Percentiles rank a stretch among this genome's conserved stretches.
phyloP scores from a whole-genome alignment of 1,284 basidiomycete species.

The Lentinus polychrous region DNA sequence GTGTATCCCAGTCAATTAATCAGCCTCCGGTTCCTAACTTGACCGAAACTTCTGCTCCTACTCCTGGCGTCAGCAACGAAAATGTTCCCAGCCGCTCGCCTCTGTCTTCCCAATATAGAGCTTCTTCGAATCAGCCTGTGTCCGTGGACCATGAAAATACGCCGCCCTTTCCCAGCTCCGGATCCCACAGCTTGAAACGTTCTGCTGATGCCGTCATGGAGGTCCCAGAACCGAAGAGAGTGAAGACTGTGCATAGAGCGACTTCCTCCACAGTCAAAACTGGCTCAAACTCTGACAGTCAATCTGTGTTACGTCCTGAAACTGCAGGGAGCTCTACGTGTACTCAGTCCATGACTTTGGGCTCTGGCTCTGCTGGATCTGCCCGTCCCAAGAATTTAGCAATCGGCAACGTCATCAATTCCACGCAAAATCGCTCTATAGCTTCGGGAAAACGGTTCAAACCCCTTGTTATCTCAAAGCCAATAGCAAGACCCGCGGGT shows the following conservation, averaged over 20 bases:
- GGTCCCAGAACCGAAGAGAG: background rate
- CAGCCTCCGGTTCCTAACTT: background rate
- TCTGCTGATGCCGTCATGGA: background rate
- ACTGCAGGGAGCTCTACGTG: no score
- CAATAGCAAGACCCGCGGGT: background rate
- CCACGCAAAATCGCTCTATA: background rate
- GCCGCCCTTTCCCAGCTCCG: no score
- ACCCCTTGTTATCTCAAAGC: conserved; percentile 24
- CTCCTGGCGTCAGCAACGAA: background rate
- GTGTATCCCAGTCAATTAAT: background rate
- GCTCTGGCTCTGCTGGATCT: no score
- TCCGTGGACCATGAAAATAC: background rate
- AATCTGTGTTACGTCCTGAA: no score
- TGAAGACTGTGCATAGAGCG: background rate
- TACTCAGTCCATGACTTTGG: no score
- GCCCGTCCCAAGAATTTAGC: no score
- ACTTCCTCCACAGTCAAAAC: background rate
- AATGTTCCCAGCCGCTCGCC: background rate
- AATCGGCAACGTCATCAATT: background rate
- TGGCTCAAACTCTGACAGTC: no score
- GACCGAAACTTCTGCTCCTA: background rate
- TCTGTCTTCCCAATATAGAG: background rate
- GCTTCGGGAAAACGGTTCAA: conserved; percentile 28
- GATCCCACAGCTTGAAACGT: background rate
- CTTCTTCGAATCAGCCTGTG: background rate